Evolutionary conservation across 2,329 filamentous ascomycete genomes (phyloP), one percentile per base, ranked within the genome.

Genomic region (Raffaelea deltoideospora): DNA sequence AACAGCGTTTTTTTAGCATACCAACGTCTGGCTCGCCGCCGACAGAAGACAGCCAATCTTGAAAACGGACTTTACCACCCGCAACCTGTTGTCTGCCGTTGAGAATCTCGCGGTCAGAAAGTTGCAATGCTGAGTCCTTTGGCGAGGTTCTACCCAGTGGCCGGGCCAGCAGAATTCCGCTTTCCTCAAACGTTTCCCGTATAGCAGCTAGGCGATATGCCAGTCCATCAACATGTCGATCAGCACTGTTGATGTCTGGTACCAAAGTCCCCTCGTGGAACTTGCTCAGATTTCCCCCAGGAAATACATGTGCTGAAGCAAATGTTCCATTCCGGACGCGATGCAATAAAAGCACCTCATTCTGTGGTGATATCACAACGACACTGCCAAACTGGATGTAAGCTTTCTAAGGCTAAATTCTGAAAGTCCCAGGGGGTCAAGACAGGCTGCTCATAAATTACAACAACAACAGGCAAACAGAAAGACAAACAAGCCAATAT

Each of bases 121-220:
- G 53, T 29, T 74, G 66, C 22, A 90, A 57, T 28, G 22, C 22
- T 33, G 66, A 68, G 6, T 64, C 63, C 10, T 56, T 7, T 23
- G 3, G 22, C 1, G 24, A 27, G 2, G 24, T 9, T 13, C 20
- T 23, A 4, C 19, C 32, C 8, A 26, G 50, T 4, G 54, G 35
- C 37, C 53, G 63, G 1, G 83, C 84, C 3, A 96, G 65, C 20
- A 96, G 58, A 37, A 95, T 85, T 1, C 90, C 90, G 45, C 82
- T 87, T 60, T 96, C 90, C 54, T 98, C 90, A 51, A 96, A 96
- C 0, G 85, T 85, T 62, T 96, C 90, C 7, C 90, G 68, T 19
- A 96, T 73, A 0, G 87, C 90, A 6, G 79, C 86, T 26, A 83
- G 58, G n/a, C 86, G 67, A 51, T 95, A 95, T 3, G 74, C 69